Evolutionary conservation across 1,139 yeast genomes (phyloP).

Genomic region (Candida albicans): DNA sequence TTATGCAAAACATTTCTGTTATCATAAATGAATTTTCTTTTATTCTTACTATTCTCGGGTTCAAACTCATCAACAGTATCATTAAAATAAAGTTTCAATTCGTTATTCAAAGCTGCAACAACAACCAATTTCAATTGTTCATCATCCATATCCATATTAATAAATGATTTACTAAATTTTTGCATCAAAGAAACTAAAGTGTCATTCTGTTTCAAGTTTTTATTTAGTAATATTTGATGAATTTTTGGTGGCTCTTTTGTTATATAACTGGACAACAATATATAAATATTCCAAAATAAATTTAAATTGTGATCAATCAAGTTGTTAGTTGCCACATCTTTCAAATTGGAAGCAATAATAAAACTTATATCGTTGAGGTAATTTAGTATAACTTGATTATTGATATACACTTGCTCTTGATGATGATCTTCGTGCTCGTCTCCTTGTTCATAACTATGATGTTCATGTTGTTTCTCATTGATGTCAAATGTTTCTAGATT

Average conservation of each 20-base stretch:
- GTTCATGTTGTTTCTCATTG: conserved; percentile 3
- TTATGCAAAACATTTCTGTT: conserved; percentile 46
- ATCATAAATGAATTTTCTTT: conserved; percentile 25
- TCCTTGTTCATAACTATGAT: background rate
- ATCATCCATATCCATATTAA: conserved; percentile 19
- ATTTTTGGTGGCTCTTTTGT: conserved; percentile 32
- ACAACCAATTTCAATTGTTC: conserved; percentile 36
- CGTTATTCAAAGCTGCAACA: conserved; percentile 41
- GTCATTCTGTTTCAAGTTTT: conserved; percentile 21
- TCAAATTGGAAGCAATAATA: conserved; percentile 30
- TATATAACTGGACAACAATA: conserved; percentile 39
- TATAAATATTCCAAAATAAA: conserved; percentile 47
- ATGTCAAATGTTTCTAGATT: conserved; percentile 20
- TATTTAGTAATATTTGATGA: conserved; percentile 34
- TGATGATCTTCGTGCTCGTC: conserved; percentile 7
- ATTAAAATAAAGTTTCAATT: conserved; percentile 26
- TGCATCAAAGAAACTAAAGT: conserved; percentile 22
- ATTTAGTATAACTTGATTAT: conserved; percentile 41
- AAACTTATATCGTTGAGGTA: conserved; percentile 48
- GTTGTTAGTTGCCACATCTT: conserved; percentile 18
- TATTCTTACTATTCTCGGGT: conserved; percentile 26
- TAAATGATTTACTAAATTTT: conserved; percentile 29
- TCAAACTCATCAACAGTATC: conserved; percentile 14
- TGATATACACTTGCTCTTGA: conserved; percentile 19
- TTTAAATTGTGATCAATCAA: conserved; percentile 25